phyloP scores from a whole-genome alignment of 1,284 basidiomycete species.

The Ganoderma lingzhi region DNA sequence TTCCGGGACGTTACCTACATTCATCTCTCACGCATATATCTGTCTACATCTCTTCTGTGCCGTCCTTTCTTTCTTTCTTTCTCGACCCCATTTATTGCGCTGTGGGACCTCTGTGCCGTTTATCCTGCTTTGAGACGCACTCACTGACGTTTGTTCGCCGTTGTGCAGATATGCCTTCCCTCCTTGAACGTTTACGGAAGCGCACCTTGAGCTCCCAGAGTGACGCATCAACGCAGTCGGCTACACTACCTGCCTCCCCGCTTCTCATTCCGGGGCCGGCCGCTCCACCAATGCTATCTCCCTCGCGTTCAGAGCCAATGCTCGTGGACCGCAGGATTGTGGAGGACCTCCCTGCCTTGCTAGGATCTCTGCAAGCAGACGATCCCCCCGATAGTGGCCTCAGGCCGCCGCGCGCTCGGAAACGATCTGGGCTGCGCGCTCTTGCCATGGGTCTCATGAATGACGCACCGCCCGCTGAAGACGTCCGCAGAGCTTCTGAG shows the following conservation, averaged over 20 bases:
- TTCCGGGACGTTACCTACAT: too few relatives aligned
- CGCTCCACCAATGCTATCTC: not conserved
- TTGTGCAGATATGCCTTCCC: slow-evolving; percentile 41
- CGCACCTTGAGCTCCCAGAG: slow-evolving; percentile 42
- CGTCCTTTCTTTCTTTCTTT: too few relatives aligned
- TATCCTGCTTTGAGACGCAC: too few relatives aligned
- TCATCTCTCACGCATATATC: too few relatives aligned
- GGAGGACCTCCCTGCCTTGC: slow-evolving; percentile 36
- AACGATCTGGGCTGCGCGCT: slow-evolving; percentile 26
- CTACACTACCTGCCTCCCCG: slow-evolving; percentile 16
- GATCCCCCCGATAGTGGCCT: slow-evolving; percentile 27
- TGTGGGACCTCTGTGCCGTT: not conserved
- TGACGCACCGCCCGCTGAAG: not conserved
- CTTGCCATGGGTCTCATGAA: slow-evolving; percentile 12
- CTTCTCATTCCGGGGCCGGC: slow-evolving; percentile 9
- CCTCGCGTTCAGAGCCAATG: slow-evolving; percentile 27
- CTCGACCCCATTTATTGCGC: too few relatives aligned
- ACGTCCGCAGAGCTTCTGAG: slow-evolving; percentile 12
- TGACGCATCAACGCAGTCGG: slow-evolving; percentile 29
- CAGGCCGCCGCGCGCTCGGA: slow-evolving; percentile 35
- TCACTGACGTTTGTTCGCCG: not conserved
- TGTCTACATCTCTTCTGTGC: not conserved
- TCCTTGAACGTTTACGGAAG: slow-evolving; percentile 48
- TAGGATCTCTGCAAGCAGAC: slow-evolving; percentile 33
- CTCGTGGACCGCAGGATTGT: slow-evolving; percentile 36